Percentiles rank a stretch among this genome's conserved stretches.
These are phyloP conservation scores for Pyropia yezoensis DNA, from an alignment of 23 red algal genomes.

Conservation along the genomic window DNA sequence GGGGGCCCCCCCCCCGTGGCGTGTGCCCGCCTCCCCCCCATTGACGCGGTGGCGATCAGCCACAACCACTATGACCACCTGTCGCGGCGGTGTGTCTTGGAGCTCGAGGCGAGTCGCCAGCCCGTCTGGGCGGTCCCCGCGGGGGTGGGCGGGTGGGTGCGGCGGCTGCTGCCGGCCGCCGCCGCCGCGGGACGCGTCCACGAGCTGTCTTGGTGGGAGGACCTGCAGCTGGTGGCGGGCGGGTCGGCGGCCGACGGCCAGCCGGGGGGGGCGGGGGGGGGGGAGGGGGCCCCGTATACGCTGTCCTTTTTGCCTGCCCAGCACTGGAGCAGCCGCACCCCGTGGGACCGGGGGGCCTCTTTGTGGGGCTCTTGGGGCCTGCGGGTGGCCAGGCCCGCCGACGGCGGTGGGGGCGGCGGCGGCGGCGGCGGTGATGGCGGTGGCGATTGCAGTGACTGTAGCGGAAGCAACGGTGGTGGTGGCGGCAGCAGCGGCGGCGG, in stretches of 20 bases:
- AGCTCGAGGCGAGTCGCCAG: background rate
- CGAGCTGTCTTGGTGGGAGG: conserved; percentile 17
- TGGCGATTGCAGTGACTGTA: too few relatives aligned
- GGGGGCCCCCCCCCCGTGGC: background rate
- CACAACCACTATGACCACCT: conserved; percentile 23
- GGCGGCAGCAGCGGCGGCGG: too few relatives aligned
- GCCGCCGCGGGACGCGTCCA: background rate
- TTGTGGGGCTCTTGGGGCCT: conserved; percentile 11
- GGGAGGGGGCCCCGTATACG: too few relatives aligned
- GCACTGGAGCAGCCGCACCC: conserved; percentile 19
- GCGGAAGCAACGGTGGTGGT: too few relatives aligned
- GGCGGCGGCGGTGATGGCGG: too few relatives aligned
- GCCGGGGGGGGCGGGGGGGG: too few relatives aligned
- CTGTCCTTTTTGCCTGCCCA: conserved; percentile 2
- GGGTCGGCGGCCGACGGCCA: too few relatives aligned
- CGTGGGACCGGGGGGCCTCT: conserved; percentile 4
- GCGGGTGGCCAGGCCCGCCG: background rate
- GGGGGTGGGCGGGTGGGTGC: background rate
- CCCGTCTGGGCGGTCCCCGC: conserved; percentile 1
- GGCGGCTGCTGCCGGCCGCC: background rate
- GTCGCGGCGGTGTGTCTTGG: background rate
- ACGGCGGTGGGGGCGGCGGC: too few relatives aligned
- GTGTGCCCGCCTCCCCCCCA: background rate
- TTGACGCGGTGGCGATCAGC: conserved; percentile 6
- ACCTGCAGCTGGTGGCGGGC: background rate